Conservation (phyloP, 371 early-diverging fungal genomes). For the Rhizopus sp. region DNA sequence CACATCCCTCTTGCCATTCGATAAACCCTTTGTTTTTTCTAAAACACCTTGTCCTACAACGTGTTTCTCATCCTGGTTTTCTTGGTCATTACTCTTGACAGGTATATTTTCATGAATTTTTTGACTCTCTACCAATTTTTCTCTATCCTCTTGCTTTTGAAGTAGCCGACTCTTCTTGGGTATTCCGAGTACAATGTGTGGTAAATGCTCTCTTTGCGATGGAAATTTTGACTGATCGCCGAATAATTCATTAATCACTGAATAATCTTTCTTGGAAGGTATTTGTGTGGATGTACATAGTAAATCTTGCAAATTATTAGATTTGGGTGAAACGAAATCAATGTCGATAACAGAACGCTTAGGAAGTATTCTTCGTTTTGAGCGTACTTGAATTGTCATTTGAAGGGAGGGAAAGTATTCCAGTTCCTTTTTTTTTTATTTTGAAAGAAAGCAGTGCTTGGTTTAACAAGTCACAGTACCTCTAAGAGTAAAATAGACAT, state of each 20-base stretch:
- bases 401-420: neutral
- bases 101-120: too few species aligned
- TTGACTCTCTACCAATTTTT: too few species aligned
- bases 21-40: too few species aligned
- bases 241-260: neutral
- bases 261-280: conserved; percentile 6
- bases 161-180: neutral
- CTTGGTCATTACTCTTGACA: too few species aligned
- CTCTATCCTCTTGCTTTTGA: neutral
- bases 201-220: neutral
- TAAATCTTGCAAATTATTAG: neutral
- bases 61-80: too few species aligned
- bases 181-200: neutral
- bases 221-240: neutral
- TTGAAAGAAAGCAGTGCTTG: too few species aligned
- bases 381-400: conserved; percentile 2
- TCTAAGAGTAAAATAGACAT: too few species aligned
- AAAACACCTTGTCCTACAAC: too few species aligned
- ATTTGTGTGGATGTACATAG: neutral
- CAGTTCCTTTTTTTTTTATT: too few species aligned
- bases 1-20: too few species aligned
- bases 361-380: conserved; percentile 9
- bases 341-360: conserved; percentile 5
- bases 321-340: conserved; percentile 2
- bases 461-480: too few species aligned